Conservation (phyloP, 169 alveolate genomes). For the Plasmodium sp. region DNA sequence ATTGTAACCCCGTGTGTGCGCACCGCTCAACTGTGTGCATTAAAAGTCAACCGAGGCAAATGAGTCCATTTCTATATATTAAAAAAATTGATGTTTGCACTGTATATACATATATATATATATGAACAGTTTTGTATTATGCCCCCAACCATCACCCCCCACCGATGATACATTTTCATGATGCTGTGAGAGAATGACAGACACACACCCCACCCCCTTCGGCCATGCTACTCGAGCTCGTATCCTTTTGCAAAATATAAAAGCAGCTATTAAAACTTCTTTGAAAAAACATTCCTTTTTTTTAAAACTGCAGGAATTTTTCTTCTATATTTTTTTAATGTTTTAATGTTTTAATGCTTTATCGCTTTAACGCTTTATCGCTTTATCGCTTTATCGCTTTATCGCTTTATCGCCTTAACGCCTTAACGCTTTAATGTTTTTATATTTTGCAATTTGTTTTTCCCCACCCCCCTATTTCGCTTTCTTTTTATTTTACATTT, state of each 20-base stretch:
- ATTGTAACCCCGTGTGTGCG: not conserved
- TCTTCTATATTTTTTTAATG: not conserved
- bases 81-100: not conserved
- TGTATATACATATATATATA: not conserved
- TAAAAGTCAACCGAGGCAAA: not conserved
- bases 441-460: slow-evolving; percentile 4
- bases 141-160: not conserved
- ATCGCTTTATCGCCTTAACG: too few relatives aligned
- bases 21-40: not conserved
- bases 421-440: not conserved
- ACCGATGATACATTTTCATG: not conserved
- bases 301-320: not conserved
- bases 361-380: not conserved
- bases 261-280: not conserved
- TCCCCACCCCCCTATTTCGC: not conserved
- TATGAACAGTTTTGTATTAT: not conserved
- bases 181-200: not conserved
- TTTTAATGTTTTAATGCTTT: not conserved
- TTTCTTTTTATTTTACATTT: not conserved
- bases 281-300: not conserved
- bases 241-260: not conserved
- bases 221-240: not conserved
- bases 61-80: not conserved
- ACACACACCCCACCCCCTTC: not conserved
- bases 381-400: too few relatives aligned